Evolutionary conservation across 2,329 filamentous ascomycete species (phyloP).

Genomic region (Eurotiales sp.): DNA sequence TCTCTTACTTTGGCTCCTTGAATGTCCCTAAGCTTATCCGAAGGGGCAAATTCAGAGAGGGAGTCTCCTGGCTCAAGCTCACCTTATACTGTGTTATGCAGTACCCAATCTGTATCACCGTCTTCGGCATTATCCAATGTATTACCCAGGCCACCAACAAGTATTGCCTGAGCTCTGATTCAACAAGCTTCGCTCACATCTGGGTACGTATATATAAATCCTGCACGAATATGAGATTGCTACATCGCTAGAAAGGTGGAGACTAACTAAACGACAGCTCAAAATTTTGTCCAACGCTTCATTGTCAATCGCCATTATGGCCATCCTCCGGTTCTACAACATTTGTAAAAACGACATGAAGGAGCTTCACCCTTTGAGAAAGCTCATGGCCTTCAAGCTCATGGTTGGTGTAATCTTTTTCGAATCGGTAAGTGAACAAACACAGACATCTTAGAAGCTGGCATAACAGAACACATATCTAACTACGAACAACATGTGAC

Average conservation of each 20-base stretch:
- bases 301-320: neutral
- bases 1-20: conserved; percentile 1
- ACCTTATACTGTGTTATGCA: conserved; percentile 1
- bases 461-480: too few species aligned
- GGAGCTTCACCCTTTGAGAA: conserved; percentile 1
- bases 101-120: neutral
- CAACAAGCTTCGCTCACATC: neutral
- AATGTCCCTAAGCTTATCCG: neutral
- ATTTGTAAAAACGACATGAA: conserved; percentile 4
- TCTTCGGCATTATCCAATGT: neutral
- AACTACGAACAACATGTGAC: too few species aligned
- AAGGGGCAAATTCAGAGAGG: conserved; percentile 3
- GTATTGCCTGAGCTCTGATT: conserved; percentile 3
- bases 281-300: conserved; percentile 1
- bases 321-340: conserved; percentile 6
- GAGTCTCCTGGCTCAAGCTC: conserved; percentile 2
- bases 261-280: neutral
- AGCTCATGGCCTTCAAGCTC: conserved; percentile 6
- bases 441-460: too few species aligned
- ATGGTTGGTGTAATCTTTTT: conserved; percentile 7
- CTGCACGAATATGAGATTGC: too few species aligned
- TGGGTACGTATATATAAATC: neutral
- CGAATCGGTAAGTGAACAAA: neutral
- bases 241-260: too few species aligned
- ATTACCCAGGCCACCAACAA: neutral